Conservation (phyloP, 75 land plant species). For the Cunninghamia lanceolata region DNA sequence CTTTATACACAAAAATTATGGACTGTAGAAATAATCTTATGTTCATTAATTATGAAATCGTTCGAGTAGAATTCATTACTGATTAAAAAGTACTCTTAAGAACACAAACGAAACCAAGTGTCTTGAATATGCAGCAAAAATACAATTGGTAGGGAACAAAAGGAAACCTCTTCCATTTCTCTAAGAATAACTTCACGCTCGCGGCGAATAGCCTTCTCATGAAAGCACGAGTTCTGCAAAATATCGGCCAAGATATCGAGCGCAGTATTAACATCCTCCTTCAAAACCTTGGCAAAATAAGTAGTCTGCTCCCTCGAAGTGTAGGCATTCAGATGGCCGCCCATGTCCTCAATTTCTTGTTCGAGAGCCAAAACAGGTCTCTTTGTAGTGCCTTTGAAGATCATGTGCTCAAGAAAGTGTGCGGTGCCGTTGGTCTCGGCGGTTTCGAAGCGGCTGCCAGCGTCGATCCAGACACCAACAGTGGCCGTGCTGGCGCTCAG, state of each 20-base stretch:
- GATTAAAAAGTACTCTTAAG: not conserved
- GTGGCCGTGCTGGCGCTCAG: slow-evolving; percentile 30
- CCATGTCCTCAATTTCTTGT: slow-evolving; percentile 59
- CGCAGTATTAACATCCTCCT: slow-evolving; percentile 29
- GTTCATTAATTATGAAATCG: too few relatives aligned
- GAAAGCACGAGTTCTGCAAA: slow-evolving; percentile 40
- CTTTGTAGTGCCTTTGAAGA: slow-evolving; percentile 46
- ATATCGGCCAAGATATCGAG: slow-evolving; percentile 49
- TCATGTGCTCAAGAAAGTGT: slow-evolving; percentile 63
- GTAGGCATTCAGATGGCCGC: slow-evolving; percentile 52
- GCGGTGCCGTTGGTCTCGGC: slow-evolving; percentile 53
- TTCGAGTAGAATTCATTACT: not conserved
- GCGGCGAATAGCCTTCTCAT: slow-evolving; percentile 28
- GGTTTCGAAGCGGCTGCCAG: slow-evolving; percentile 57
- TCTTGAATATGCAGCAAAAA: not conserved
- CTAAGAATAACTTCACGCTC: slow-evolving; percentile 51
- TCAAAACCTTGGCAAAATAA: slow-evolving; percentile 41
- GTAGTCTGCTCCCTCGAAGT: slow-evolving; percentile 63
- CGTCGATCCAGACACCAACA: slow-evolving; percentile 61
- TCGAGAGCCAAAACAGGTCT: slow-evolving; percentile 35
- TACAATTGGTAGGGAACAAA: not conserved
- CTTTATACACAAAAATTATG: too few relatives aligned
- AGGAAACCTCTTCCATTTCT: slow-evolving; percentile 55
- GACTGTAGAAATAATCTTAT: too few relatives aligned
- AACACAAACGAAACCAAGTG: not conserved